Evolutionary conservation across 1,284 basidiomycete species (phyloP), one percentile per base, ranked within the genome.

Genomic region (Afroboletus lepidellus): DNA sequence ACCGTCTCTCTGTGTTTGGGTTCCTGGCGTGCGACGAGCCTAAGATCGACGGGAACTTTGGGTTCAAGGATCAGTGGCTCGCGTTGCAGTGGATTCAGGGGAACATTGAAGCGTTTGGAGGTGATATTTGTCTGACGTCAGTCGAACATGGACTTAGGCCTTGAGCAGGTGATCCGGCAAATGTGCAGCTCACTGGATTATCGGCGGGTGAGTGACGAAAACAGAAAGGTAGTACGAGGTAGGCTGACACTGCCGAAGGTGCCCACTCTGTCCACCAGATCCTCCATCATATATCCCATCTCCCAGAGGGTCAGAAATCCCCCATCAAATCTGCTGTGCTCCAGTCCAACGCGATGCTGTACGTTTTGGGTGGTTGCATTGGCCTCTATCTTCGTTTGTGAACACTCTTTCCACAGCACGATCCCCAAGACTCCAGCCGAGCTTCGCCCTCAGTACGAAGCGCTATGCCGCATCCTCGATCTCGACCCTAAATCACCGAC

Each of bases 211-310:
- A 21, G 44, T 41, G 9, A 29, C 33, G 15, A 42, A n/a, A 16
- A 24, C 38, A n/a, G n/a, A n/a, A n/a, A n/a, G n/a, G n/a, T n/a
- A n/a, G n/a, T n/a, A n/a, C n/a, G n/a, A n/a, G n/a, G n/a, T n/a
- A n/a, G n/a, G n/a, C n/a, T n/a, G n/a, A n/a, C n/a, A n/a, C 2
- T 18, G 8, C 36, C 81, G 23, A 54, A 84, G 84, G 84, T 18
- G 87, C 79, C 0, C 87, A 91, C 69, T 83, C 88, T 0, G 83
- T 87, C 0, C 87, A 89, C 58, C 86, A 90, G 65, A 65, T 89
- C 9, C 71, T 90, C 7, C 86, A 90, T 53, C 80, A 83, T 58
- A 84, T 78, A 16, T 87, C 86, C 3, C 74, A 74, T 16, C 73
- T 87, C 16, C 82, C 85, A 0, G 64, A 71, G 3, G 81, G 79